phyloP scores from a whole-genome alignment of 2,329 filamentous ascomycete species.

The Blastomyces emzantsi region DNA sequence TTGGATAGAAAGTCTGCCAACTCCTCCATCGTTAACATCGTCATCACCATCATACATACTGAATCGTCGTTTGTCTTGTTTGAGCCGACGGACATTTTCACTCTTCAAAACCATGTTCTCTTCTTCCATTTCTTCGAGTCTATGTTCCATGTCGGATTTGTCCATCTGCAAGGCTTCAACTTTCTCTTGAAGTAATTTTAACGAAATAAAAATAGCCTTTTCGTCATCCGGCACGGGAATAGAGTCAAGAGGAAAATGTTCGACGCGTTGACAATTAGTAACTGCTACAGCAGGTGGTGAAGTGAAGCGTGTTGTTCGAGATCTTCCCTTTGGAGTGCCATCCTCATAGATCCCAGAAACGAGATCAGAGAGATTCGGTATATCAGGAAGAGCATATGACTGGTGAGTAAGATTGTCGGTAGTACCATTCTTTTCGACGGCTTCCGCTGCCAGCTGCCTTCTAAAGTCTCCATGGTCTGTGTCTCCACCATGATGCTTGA shows the following conservation, averaged over 20 bases:
- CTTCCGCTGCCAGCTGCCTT: conserved; percentile 18
- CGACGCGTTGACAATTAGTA: conserved; percentile 22
- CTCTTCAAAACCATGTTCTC: conserved; percentile 45
- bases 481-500: conserved; percentile 18
- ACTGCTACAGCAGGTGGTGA: conserved; percentile 34
- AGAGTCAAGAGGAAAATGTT: conserved; percentile 43
- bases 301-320: conserved; percentile 46
- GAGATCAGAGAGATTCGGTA: conserved; percentile 53
- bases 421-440: conserved; percentile 9
- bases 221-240: conserved; percentile 53
- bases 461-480: background rate
- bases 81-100: conserved; percentile 28
- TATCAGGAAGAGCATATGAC: conserved; percentile 53
- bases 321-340: conserved; percentile 46
- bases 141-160: conserved; percentile 43
- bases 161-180: conserved; percentile 48
- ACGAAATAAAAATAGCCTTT: conserved; percentile 53
- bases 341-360: conserved; percentile 51
- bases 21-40: conserved; percentile 30
- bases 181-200: conserved; percentile 51
- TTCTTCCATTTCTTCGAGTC: conserved; percentile 43
- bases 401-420: conserved; percentile 45
- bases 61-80: conserved; percentile 30
- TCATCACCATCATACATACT: conserved; percentile 37
- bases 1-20: conserved; percentile 27